Base-by-base conservation (phyloP, 768 basidiomycete genomes). In the Boletus tomentosulus region DNA sequence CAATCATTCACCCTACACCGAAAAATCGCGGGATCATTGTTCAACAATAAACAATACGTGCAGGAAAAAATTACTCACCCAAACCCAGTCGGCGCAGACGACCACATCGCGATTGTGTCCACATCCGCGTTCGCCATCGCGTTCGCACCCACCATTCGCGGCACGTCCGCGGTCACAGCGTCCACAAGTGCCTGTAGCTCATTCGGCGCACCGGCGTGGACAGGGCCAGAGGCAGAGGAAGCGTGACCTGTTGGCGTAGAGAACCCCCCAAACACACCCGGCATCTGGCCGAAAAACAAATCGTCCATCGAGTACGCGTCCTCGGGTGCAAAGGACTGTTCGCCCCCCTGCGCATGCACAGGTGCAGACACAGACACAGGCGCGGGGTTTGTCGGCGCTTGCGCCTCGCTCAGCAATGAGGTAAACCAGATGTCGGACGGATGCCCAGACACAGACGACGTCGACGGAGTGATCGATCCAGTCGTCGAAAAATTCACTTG, bases 61-160 rank as follows among this genome's bases (percentile, higher is more conserved):
- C 16, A 33, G 25, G n/a, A 39, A 46, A 43, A 42, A n/a, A 43
- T 5, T 3, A 73, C 83, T 59, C 61, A 86, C 85, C 82, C 82
- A 51, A 83, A 84, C 19, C 78, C 76, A 12, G 76, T 74, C 13
- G 83, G 83, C 24, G 83, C 81, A 48, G 71, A 75, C 11, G 82
- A 80, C 85, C 84, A 87, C 79, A 85, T 81, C 13, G 74, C 73
- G 59, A 84, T 74, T 43, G 78, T 78, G 51, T 80, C 79, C 51
- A 71, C 68, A 57, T 84, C 78, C 64, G 77, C 68, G 33, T 55
- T 54, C 33, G 55, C 39, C 51, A 55, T 54, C 30, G 34, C 50
- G 9, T 46, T 42, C 15, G 47, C 3, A 11, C 41, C 37, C 39
- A 57, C 49, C 50, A 61, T 57, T 46, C 39, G 33, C 2, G 56